A percentile compares a stretch with the other conserved stretches of the same genome.
Evolutionary conservation across 768 basidiomycete genomes (phyloP).

Genomic region (Suillus brevipes): DNA sequence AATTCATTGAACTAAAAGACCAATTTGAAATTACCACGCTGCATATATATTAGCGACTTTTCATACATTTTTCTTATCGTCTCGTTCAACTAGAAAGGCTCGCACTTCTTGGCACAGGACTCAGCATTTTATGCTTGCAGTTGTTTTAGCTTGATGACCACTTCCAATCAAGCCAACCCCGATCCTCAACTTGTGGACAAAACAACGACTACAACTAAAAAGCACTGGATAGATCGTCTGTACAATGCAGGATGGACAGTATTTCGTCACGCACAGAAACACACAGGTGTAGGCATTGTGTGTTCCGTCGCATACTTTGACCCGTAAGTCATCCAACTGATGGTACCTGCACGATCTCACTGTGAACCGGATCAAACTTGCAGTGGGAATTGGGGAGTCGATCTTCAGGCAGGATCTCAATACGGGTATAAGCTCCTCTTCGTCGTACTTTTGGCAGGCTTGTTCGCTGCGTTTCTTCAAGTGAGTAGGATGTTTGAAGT

Average conservation of each 20-base stretch:
- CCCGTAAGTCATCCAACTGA: slow-evolving; percentile 51
- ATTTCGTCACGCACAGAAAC: slow-evolving; percentile 56
- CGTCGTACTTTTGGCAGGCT: slow-evolving; percentile 76
- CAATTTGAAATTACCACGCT: not conserved
- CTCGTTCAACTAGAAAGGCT: not conserved
- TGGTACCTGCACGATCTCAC: slow-evolving; percentile 3
- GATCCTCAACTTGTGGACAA: not conserved
- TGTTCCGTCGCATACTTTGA: slow-evolving; percentile 90
- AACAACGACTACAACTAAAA: not conserved
- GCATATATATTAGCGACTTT: not conserved
- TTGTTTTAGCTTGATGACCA: not conserved
- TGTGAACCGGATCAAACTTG: not conserved
- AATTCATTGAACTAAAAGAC: not conserved
- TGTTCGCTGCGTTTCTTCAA: slow-evolving; percentile 85
- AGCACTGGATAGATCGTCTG: slow-evolving; percentile 22
- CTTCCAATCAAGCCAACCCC: not conserved
- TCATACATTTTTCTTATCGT: not conserved
- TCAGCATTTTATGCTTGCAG: not conserved
- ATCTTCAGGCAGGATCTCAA: slow-evolving; percentile 81
- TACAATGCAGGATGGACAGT: slow-evolving; percentile 30
- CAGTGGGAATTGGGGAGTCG: slow-evolving; percentile 89
- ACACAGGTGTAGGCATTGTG: slow-evolving; percentile 82
- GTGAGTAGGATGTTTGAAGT: slow-evolving; percentile 33
- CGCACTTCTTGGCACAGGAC: no score
- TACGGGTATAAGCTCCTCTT: slow-evolving; percentile 89